Percentiles rank a stretch among this genome's conserved stretches.
Evolutionary conservation across 768 basidiomycete species (phyloP).

Genomic region (Trametes gibbosa): DNA sequence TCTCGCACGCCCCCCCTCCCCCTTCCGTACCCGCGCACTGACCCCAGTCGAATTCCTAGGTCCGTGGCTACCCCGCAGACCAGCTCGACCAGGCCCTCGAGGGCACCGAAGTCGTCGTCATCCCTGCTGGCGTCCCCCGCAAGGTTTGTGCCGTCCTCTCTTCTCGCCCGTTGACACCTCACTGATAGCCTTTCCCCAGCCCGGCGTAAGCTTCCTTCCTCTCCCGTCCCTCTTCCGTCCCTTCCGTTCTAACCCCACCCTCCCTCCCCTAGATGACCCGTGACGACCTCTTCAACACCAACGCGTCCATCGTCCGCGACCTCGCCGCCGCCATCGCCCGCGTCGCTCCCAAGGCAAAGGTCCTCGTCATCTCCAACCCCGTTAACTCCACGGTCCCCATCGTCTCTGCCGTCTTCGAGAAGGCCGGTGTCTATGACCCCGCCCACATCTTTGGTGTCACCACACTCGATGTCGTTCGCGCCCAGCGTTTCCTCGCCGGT

Average conservation of each 20-base stretch:
- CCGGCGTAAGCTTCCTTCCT: slow-evolving; percentile 62
- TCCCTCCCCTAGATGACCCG: slow-evolving; percentile 76
- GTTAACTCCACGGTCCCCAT: slow-evolving; percentile 99
- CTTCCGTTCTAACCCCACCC: slow-evolving; percentile 24
- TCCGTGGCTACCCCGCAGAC: slow-evolving; percentile 78
- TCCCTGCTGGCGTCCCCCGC: slow-evolving; percentile 98
- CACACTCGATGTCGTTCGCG: slow-evolving; percentile 96
- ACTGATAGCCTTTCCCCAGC: slow-evolving; percentile 44
- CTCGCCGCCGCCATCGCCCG: slow-evolving; percentile 87
- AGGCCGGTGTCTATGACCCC: slow-evolving; percentile 91
- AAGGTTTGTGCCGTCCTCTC: slow-evolving; percentile 59
- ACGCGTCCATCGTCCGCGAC: slow-evolving; percentile 96
- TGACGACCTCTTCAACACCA: slow-evolving; percentile 96
- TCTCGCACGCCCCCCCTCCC: slow-evolving; percentile 7
- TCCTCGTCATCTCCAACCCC: slow-evolving; percentile 98
- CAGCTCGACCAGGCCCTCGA: slow-evolving; percentile 88
- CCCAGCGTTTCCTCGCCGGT: slow-evolving; percentile 83
- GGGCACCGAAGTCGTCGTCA: slow-evolving; percentile 89
- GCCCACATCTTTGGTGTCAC: slow-evolving; percentile 92
- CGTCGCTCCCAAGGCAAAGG: slow-evolving; percentile 84
- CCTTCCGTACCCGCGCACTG: background rate
- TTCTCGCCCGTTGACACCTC: slow-evolving; percentile 21
- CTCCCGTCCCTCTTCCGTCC: slow-evolving; percentile 7
- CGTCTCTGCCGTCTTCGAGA: slow-evolving; percentile 86
- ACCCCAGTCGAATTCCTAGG: slow-evolving; percentile 42